Percentiles rank a stretch among this genome's conserved stretches.
phyloP scores from a whole-genome alignment of 176 grass and related monocot species.

The Eleusine indica region DNA sequence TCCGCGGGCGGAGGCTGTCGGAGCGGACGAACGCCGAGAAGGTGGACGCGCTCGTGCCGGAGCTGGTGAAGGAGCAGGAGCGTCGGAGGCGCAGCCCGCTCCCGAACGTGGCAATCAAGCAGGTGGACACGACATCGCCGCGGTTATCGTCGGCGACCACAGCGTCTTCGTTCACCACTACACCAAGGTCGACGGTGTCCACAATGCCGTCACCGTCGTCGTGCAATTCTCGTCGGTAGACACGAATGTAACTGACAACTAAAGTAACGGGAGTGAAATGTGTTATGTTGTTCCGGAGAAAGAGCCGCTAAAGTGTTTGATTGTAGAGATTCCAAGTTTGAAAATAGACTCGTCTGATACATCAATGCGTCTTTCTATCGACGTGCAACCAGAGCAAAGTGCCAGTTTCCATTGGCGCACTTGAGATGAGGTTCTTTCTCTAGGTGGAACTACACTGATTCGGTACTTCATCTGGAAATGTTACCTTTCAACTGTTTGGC shows the following conservation, averaged over 20 bases:
- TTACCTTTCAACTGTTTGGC: too few relatives aligned
- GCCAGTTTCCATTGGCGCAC: too few relatives aligned
- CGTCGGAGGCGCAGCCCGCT: conserved; percentile 55
- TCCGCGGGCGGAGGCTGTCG: conserved; percentile 57
- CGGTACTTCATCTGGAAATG: too few relatives aligned
- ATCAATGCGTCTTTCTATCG: too few relatives aligned
- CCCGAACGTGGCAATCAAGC: conserved; percentile 58
- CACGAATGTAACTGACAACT: conserved; percentile 5
- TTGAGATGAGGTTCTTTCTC: too few relatives aligned
- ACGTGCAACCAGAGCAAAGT: too few relatives aligned
- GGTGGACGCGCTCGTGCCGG: conserved; percentile 49
- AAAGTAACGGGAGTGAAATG: not conserved
- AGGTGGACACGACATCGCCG: conserved; percentile 44
- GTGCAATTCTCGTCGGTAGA: conserved; percentile 38
- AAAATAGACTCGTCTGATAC: too few relatives aligned
- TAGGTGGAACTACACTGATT: too few relatives aligned
- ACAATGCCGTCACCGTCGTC: conserved; percentile 50
- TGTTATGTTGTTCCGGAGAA: not conserved
- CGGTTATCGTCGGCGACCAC: conserved; percentile 56
- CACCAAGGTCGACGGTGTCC: conserved; percentile 33
- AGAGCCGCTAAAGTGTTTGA: too few relatives aligned
- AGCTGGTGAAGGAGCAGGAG: conserved; percentile 77
- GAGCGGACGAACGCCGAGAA: conserved; percentile 64
- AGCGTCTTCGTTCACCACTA: conserved; percentile 28
- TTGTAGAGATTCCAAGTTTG: too few relatives aligned